Evolutionary conservation across 306 rosid genomes (phyloP).

Genomic region (Calophaca sinica): DNA sequence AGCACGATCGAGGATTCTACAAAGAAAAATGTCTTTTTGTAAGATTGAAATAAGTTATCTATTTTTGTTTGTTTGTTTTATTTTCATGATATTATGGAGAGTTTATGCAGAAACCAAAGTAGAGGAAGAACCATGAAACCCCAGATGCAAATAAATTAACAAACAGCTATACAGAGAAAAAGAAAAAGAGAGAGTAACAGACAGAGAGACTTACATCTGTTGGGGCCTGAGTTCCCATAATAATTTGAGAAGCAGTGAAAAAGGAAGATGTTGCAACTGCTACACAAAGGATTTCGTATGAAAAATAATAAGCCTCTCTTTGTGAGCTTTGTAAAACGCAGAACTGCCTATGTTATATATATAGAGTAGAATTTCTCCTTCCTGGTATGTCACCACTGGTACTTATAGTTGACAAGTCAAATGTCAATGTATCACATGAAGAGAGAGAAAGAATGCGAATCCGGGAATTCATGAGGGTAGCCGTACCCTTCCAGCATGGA

Average conservation of each 20-base stretch:
- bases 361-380: background rate
- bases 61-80: background rate
- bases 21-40: background rate
- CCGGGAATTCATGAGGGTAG: no score
- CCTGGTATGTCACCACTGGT: background rate
- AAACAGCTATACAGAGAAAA: background rate
- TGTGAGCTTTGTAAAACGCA: background rate
- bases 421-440: conserved; percentile 11
- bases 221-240: conserved; percentile 42
- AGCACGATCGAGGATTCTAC: background rate
- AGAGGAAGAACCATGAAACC: background rate
- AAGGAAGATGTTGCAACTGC: conserved; percentile 3
- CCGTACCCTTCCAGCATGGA: no score
- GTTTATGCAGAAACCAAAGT: background rate
- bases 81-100: background rate
- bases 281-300: background rate
- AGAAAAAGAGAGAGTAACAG: background rate
- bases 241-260: background rate
- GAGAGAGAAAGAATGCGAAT: background rate
- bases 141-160: background rate
- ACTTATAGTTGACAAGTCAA: background rate
- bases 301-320: background rate
- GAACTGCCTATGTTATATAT: conserved; percentile 2
- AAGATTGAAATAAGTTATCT: background rate
- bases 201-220: conserved; percentile 37